Percentiles rank a stretch among this genome's conserved stretches.
Evolutionary conservation across 805 yeast species (phyloP).

Genomic region (Soucietia sequanensis): DNA sequence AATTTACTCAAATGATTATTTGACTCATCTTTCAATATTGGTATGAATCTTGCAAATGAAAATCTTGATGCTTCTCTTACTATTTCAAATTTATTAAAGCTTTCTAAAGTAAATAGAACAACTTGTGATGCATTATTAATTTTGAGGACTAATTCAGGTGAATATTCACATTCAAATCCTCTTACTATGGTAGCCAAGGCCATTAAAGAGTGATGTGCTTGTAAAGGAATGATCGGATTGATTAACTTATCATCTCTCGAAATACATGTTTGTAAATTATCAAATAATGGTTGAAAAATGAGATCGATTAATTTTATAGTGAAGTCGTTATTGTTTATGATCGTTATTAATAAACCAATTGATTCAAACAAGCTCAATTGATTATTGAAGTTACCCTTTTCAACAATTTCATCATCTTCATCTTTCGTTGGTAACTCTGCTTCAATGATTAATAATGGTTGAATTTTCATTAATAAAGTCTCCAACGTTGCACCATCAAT

Average conservation of each 20-base stretch:
- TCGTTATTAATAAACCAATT: constrained; percentile 69
- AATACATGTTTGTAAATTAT: constrained; percentile 66
- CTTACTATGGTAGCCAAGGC: constrained; percentile 88
- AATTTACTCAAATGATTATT: constrained; percentile 61
- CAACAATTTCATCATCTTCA: constrained; percentile 51
- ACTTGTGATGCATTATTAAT: constrained; percentile 75
- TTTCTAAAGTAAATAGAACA: constrained; percentile 78
- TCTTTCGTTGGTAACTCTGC: constrained; percentile 56
- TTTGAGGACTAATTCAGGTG: constrained; percentile 39
- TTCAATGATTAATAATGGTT: constrained; percentile 62
- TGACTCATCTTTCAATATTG: constrained; percentile 55
- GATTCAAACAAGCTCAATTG: constrained; percentile 86
- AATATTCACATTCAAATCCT: constrained; percentile 64
- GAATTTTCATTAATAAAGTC: constrained; percentile 57
- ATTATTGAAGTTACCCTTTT: constrained; percentile 61
- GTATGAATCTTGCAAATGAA: constrained; percentile 82
- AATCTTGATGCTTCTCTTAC: constrained; percentile 86
- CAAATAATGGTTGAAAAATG: constrained; percentile 73
- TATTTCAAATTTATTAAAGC: constrained; percentile 59
- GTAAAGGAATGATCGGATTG: constrained; percentile 50
- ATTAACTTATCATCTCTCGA: constrained; percentile 28
- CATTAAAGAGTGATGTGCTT: constrained; percentile 82
- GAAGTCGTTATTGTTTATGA: constrained; percentile 28
- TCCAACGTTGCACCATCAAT: constrained; percentile 45
- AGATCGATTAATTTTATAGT: constrained; percentile 51